A percentile compares a stretch with the other conserved stretches of the same genome.
Evolutionary conservation across 2,329 filamentous ascomycete genomes (phyloP).

Genomic region (Blastomyces silverae): DNA sequence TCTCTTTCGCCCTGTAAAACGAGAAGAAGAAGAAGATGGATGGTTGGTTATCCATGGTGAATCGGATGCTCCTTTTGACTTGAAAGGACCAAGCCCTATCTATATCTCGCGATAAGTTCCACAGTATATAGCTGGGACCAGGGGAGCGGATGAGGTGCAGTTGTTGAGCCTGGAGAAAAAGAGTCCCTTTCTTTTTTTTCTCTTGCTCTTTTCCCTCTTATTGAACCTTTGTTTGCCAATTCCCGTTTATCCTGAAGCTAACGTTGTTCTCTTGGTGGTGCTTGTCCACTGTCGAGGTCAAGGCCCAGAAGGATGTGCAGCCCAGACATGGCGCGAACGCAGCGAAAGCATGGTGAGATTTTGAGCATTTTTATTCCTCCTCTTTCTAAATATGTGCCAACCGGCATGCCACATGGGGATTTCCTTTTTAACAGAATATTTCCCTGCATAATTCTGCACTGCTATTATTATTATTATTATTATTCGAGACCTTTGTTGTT

Average conservation of each 20-base stretch:
- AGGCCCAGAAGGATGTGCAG: neutral
- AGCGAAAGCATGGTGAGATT: slow-evolving; percentile 5
- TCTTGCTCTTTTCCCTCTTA: too few relatives aligned
- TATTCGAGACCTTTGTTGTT: neutral
- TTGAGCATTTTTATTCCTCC: neutral
- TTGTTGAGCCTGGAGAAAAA: neutral
- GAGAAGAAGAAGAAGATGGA: neutral
- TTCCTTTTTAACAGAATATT: neutral
- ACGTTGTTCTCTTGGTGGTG: slow-evolving; percentile 8
- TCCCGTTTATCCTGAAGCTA: slow-evolving; percentile 7
- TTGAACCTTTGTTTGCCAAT: neutral
- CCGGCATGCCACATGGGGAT: neutral
- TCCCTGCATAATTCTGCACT: neutral
- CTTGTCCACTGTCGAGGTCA: neutral
- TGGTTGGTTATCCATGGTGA: neutral
- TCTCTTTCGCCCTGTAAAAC: neutral
- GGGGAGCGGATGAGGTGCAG: neutral
- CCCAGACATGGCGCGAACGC: neutral
- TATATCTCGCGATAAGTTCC: neutral
- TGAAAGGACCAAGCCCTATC: neutral
- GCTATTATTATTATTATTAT: neutral
- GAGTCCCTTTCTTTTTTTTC: neutral
- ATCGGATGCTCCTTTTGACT: neutral
- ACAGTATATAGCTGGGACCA: neutral
- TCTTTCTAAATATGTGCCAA: neutral